phyloP scores from a whole-genome alignment of 148 eudicot species.

The Gaultheria prostrata region DNA sequence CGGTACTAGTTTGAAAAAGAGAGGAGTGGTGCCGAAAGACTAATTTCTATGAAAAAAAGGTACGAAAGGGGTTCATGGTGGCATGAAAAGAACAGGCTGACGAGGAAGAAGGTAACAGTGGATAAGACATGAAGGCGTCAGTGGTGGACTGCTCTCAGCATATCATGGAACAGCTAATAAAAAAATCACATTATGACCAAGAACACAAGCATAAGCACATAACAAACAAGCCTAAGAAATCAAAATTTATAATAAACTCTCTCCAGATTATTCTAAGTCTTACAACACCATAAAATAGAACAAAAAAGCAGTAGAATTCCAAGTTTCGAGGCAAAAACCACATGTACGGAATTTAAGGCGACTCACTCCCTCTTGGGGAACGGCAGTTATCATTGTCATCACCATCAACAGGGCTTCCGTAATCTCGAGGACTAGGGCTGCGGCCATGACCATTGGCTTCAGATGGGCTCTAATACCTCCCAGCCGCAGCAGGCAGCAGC shows the following conservation, averaged over 20 bases:
- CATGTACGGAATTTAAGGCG: background rate
- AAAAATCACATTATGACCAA: background rate
- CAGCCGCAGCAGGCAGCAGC: constrained; percentile 29
- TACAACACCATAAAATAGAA: background rate
- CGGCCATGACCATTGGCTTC: constrained; percentile 42
- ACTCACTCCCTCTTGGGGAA: constrained; percentile 53
- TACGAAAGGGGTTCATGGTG: too few relatives aligned
- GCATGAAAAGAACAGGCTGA: too few relatives aligned
- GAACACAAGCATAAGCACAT: background rate
- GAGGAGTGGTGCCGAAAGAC: too few relatives aligned
- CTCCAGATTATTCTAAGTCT: background rate
- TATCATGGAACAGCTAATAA: background rate
- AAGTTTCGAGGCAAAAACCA: background rate
- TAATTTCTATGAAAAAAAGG: too few relatives aligned
- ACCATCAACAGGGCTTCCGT: constrained; percentile 35
- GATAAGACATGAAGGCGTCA: too few relatives aligned
- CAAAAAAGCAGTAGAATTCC: background rate
- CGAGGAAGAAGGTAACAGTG: too few relatives aligned
- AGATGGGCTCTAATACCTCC: constrained; percentile 39
- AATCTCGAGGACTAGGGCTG: constrained; percentile 45
- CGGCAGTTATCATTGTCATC: constrained; percentile 28
- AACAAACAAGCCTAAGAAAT: background rate
- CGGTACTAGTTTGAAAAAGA: too few relatives aligned
- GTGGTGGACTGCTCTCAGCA: background rate
- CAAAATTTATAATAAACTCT: background rate